Conservation (phyloP, 1,139 yeast genomes). For the Candida tropicalis region DNA sequence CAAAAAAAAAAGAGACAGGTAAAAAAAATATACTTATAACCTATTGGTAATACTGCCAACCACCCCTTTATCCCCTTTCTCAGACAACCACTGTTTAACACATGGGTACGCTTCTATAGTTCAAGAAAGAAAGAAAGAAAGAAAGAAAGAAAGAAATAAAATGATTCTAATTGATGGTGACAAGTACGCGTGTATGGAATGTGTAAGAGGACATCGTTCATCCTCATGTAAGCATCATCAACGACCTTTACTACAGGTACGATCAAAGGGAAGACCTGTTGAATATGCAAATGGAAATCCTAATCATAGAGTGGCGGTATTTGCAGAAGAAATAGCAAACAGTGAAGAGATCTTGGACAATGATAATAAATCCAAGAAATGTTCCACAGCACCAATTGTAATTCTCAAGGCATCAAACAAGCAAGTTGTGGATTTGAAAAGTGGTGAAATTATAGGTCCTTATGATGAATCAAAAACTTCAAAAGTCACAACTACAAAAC, state of each 20-base stretch:
- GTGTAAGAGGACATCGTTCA: slow-evolving; percentile 92
- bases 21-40: not conserved
- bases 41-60: not conserved
- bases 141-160: too few relatives aligned
- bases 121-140: too few relatives aligned
- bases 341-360: slow-evolving; percentile 1
- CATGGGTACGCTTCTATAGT: not conserved
- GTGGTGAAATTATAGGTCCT: slow-evolving; percentile 48
- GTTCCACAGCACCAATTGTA: slow-evolving; percentile 35
- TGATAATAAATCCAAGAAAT: slow-evolving; percentile 9
- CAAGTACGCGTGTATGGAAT: slow-evolving; percentile 87
- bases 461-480: slow-evolving; percentile 28
- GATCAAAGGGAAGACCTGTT: slow-evolving; percentile 83
- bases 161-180: slow-evolving; percentile 88
- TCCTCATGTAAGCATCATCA: slow-evolving; percentile 81
- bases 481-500: slow-evolving; percentile 16
- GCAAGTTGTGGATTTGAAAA: slow-evolving; percentile 51
- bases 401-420: slow-evolving; percentile 51
- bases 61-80: too few relatives aligned
- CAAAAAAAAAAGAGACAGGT: not conserved
- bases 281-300: slow-evolving; percentile 49
- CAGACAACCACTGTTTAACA: not conserved
- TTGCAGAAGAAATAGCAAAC: slow-evolving; percentile 48
- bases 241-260: slow-evolving; percentile 81
- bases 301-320: slow-evolving; percentile 58